Conservation (phyloP, 768 basidiomycete species). For the Tulasnella sp. region DNA sequence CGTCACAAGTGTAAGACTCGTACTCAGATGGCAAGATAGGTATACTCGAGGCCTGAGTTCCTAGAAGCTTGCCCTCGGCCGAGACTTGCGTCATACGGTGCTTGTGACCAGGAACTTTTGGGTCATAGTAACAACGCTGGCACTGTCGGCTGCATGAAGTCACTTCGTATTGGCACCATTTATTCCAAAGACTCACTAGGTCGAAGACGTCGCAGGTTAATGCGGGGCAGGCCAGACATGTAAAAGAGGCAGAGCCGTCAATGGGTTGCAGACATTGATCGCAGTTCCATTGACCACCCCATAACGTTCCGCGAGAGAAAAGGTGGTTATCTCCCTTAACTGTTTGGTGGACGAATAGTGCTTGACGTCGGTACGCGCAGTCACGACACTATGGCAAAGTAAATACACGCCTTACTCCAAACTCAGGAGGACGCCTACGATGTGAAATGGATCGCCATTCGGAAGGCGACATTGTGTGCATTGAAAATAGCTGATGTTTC, state of each 20-base stretch:
- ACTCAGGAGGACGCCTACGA: neutral
- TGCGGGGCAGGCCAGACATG: neutral
- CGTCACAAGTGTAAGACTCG: neutral
- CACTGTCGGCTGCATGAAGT: neutral
- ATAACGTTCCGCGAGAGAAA: neutral
- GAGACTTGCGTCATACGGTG: neutral
- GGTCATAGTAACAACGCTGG: neutral
- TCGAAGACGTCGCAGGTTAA: neutral
- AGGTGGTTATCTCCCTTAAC: neutral
- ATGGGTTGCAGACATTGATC: neutral
- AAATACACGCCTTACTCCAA: neutral
- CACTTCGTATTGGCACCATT: neutral
- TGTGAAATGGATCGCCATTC: neutral
- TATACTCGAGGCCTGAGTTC: neutral
- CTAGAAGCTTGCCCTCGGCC: neutral
- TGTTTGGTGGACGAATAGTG: neutral
- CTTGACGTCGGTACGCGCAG: neutral
- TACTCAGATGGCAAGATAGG: neutral
- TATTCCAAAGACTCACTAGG: neutral
- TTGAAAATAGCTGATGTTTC: neutral
- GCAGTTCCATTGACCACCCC: neutral
- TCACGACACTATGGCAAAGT: neutral
- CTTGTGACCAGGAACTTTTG: neutral
- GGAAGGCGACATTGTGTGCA: neutral
- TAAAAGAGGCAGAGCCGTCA: neutral